These are phyloP conservation scores for Metschnikowia kofuensis DNA, from an alignment of 805 yeast species.

Conservation along the genomic window DNA sequence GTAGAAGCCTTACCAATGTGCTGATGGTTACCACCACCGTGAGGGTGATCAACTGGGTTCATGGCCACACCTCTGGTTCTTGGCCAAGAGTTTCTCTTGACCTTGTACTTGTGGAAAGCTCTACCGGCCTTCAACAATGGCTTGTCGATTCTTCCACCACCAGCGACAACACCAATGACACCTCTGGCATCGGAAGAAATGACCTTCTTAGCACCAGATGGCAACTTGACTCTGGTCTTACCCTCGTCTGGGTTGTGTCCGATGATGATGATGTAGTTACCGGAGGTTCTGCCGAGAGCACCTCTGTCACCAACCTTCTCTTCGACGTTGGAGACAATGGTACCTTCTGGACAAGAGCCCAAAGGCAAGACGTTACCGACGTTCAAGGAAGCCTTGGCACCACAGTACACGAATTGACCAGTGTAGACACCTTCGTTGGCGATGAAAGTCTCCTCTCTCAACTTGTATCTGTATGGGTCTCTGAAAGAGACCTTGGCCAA, in stretches of 20 bases:
- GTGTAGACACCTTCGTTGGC: conserved; percentile 99
- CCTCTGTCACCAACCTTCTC: conserved; percentile 99
- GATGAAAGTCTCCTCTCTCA: conserved; percentile 97
- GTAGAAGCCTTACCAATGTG: conserved; percentile 99
- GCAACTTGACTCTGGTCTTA: conserved; percentile 98
- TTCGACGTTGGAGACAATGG: conserved; percentile 97
- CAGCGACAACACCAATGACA: conserved; percentile 99
- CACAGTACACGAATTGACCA: conserved; percentile 98
- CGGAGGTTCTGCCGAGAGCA: conserved; percentile 99
- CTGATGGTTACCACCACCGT: conserved; percentile 99
- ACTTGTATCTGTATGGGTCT: conserved; percentile 98
- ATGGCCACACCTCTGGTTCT: conserved; percentile 99
- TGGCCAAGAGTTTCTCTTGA: conserved; percentile 99
- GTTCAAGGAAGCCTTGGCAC: conserved; percentile 96
- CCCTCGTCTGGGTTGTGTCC: conserved; percentile 99
- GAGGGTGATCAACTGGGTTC: conserved; percentile 99
- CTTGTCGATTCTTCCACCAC: conserved; percentile 99
- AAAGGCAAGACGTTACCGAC: conserved; percentile 97
- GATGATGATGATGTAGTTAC: conserved; percentile 97
- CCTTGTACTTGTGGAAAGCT: conserved; percentile 99
- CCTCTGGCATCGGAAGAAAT: conserved; percentile 97
- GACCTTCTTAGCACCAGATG: conserved; percentile 98
- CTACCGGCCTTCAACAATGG: conserved; percentile 99
- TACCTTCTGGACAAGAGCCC: conserved; percentile 98
- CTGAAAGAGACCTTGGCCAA: conserved; percentile 82